Evolutionary conservation across 805 yeast genomes (phyloP).

Genomic region (Teunomyces gatunensis): DNA sequence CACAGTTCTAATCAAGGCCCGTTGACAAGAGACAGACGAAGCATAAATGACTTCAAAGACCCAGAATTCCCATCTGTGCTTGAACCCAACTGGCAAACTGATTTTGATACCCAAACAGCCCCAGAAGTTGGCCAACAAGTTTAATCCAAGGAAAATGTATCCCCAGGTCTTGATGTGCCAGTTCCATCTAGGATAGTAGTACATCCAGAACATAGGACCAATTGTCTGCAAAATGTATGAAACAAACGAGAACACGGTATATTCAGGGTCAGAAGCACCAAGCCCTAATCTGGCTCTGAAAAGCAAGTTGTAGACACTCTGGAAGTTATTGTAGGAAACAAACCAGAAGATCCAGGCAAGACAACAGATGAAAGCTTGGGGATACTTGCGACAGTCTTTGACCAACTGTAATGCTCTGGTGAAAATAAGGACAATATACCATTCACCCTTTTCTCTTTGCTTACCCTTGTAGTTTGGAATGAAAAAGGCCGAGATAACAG

Average conservation of each 20-base stretch:
- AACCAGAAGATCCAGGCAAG: slow-evolving; percentile 44
- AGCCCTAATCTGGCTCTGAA: slow-evolving; percentile 41
- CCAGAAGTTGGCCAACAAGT: slow-evolving; percentile 37
- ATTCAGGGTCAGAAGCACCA: slow-evolving; percentile 38
- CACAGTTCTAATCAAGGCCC: slow-evolving; percentile 34
- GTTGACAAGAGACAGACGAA: slow-evolving; percentile 30
- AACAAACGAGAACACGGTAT: slow-evolving; percentile 37
- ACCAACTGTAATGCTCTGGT: slow-evolving; percentile 24
- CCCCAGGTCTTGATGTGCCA: slow-evolving; percentile 36
- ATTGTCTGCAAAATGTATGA: slow-evolving; percentile 30
- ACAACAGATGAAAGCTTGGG: slow-evolving; percentile 34
- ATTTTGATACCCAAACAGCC: slow-evolving; percentile 34
- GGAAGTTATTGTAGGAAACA: slow-evolving; percentile 31
- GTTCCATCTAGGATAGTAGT: slow-evolving; percentile 21
- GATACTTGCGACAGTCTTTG: slow-evolving; percentile 23
- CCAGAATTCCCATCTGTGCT: slow-evolving; percentile 45
- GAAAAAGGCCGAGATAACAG: slow-evolving; percentile 20
- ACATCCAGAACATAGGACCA: slow-evolving; percentile 40
- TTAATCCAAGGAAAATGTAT: slow-evolving; percentile 26
- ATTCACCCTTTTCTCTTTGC: slow-evolving; percentile 20
- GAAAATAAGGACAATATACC: slow-evolving; percentile 20
- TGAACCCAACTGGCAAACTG: slow-evolving; percentile 32
- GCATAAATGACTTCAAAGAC: slow-evolving; percentile 35
- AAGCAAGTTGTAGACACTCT: slow-evolving; percentile 32
- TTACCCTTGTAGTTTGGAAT: slow-evolving; percentile 31